Base-by-base conservation (phyloP, 352 stramenopile genomes). In the Globisporangium viniferum region DNA sequence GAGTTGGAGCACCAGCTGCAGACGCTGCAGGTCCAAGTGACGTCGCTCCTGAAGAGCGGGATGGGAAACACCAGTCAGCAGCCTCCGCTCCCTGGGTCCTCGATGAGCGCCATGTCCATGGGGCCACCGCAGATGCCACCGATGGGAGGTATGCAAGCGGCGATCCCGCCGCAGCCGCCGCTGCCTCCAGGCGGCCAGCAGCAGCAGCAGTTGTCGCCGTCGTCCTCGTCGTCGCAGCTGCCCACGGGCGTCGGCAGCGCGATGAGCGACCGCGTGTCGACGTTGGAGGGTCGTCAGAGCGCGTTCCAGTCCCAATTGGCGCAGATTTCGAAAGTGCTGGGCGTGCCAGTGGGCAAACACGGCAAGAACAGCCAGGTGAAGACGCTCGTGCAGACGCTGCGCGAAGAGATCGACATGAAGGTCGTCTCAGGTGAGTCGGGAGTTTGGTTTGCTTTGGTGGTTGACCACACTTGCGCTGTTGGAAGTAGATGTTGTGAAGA, bases 261-360 rank as follows among this genome's bases (percentile, higher is more conserved):
- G 4, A 69, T 91, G 60, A 89, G 75, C 61, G 86, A 92, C 65
- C 76, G 85, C 51, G 84, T 94, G 29, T 93, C 85, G 41, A 93
- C 85, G 39, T 62, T 93, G 12, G 85, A 93, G 69, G 85, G 85
- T 22, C 78, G 85, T 20, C 85, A 93, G 62, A 90, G 81, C 49
- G 83, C 85, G 33, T 93, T 93, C 70, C 85, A 93, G 79, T 93
- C 85, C 39, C 85, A 93, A 66, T 41, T 93, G 22, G 85, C 85
- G 41, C 85, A 93, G 69, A 89, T 93, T 64, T 83, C 82, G 6
- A 91, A 92, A 44, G 79, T 90, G 1, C 64, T 93, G 2, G 80
- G 80, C 20, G 82, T 92, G 9, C 80, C 86, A 0, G 77, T 80
- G 41, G 84, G 86, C 31, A 92, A 90, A 51, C 73, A 78, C n/a